Conservation (phyloP, 2,329 filamentous ascomycete species). For the Penicillium sp. region DNA sequence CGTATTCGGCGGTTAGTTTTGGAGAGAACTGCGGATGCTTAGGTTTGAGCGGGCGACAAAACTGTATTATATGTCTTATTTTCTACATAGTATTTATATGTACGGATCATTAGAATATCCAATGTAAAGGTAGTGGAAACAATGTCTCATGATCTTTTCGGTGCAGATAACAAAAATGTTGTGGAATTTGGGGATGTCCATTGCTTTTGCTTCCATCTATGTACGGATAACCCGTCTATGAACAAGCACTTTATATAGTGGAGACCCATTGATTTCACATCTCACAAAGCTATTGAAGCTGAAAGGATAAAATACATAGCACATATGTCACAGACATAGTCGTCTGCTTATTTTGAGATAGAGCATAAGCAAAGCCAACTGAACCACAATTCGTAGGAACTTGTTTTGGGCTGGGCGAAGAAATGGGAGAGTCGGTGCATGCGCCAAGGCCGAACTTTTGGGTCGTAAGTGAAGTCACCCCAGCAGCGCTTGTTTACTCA, state of each 20-base stretch:
- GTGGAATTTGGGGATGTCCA: background rate
- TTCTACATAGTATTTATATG: background rate
- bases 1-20: slow-evolving; percentile 37
- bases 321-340: background rate
- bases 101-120: background rate
- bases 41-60: background rate
- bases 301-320: background rate
- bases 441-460: slow-evolving; percentile 22
- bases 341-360: background rate
- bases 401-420: slow-evolving; percentile 2
- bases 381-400: background rate
- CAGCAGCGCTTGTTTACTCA: slow-evolving; percentile 31
- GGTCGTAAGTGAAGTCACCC: slow-evolving; percentile 30
- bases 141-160: background rate
- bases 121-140: background rate
- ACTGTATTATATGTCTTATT: slow-evolving; percentile 14
- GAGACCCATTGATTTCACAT: background rate
- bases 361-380: background rate
- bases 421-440: background rate
- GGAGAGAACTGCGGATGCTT: slow-evolving; percentile 19
- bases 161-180: background rate
- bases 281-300: background rate
- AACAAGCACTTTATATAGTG: background rate
- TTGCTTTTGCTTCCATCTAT: background rate
- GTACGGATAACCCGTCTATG: background rate